Conservation (phyloP, 495 filamentous ascomycete species). For the Penicillium paradoxum region DNA sequence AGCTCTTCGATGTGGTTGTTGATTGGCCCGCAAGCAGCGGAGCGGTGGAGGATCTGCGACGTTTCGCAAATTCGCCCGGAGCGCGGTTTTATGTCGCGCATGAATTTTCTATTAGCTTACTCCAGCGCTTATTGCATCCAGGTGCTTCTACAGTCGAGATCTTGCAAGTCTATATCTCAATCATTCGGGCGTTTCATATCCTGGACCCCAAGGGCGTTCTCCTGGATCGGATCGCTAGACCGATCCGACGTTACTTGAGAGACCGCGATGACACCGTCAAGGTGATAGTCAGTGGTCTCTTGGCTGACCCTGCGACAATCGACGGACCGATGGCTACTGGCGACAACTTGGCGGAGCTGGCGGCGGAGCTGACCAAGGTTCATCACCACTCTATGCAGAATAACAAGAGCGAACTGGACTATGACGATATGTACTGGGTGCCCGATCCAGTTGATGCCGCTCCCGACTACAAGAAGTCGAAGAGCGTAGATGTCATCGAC, state of each 20-base stretch:
- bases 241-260: conserved; percentile 80
- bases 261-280: conserved; percentile 91
- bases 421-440: conserved; percentile 85
- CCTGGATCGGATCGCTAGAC: conserved; percentile 75
- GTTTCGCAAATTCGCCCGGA: conserved; percentile 52
- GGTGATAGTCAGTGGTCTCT: conserved; percentile 78
- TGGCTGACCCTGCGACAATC: conserved; percentile 59
- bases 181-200: conserved; percentile 84
- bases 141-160: conserved; percentile 88
- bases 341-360: conserved; percentile 69
- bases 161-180: conserved; percentile 81
- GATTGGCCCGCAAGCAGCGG: conserved; percentile 76
- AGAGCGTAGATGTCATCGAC: conserved; percentile 85
- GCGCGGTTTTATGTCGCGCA: conserved; percentile 61
- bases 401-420: conserved; percentile 70
- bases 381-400: conserved; percentile 43
- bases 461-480: conserved; percentile 84
- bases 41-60: conserved; percentile 76
- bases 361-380: conserved; percentile 64
- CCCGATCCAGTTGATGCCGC: conserved; percentile 91
- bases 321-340: conserved; percentile 25
- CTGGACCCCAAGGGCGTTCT: conserved; percentile 90
- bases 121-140: conserved; percentile 74
- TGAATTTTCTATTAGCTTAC: conserved; percentile 62
- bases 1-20: conserved; percentile 84